These are phyloP conservation scores for Erodium texanum DNA, from an alignment of 441 rosid species.

Conservation along the genomic window DNA sequence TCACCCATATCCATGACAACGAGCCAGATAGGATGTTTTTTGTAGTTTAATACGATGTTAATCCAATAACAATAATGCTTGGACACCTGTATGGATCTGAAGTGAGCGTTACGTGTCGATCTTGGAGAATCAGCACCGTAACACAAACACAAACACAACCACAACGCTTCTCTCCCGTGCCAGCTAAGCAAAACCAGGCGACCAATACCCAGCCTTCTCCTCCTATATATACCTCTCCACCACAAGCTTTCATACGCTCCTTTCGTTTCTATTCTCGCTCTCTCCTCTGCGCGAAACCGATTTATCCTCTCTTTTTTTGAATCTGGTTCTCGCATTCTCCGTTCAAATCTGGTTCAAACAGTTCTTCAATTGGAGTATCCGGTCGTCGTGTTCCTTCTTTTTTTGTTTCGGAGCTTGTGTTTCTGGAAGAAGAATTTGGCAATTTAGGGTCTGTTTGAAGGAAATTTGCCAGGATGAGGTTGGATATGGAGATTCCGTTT, in stretches of 20 bases:
- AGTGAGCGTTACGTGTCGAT: not conserved
- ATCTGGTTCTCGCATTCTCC: too few relatives aligned
- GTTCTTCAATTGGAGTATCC: too few relatives aligned
- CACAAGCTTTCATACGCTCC: not conserved
- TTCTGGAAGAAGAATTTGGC: too few relatives aligned
- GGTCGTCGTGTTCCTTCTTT: too few relatives aligned
- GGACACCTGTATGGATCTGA: not conserved
- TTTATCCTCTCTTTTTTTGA: not conserved
- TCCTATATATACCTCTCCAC: not conserved
- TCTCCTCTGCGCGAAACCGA: not conserved
- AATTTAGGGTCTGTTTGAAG: too few relatives aligned
- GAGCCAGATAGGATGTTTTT: not conserved
- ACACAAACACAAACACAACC: not conserved
- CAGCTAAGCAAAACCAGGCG: not conserved
- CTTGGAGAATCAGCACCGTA: not conserved
- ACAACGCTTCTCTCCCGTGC: not conserved
- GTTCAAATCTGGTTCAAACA: too few relatives aligned
- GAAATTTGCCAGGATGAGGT: not conserved
- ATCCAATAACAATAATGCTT: not conserved
- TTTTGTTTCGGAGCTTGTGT: too few relatives aligned
- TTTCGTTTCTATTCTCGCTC: not conserved
- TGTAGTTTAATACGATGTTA: not conserved
- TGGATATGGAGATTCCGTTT: not conserved
- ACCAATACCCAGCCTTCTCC: not conserved
- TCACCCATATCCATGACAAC: not conserved